A percentile compares a stretch with the other conserved stretches of the same genome.
phyloP scores from a whole-genome alignment of 1,139 yeast species.

The Protomyces inouyei region DNA sequence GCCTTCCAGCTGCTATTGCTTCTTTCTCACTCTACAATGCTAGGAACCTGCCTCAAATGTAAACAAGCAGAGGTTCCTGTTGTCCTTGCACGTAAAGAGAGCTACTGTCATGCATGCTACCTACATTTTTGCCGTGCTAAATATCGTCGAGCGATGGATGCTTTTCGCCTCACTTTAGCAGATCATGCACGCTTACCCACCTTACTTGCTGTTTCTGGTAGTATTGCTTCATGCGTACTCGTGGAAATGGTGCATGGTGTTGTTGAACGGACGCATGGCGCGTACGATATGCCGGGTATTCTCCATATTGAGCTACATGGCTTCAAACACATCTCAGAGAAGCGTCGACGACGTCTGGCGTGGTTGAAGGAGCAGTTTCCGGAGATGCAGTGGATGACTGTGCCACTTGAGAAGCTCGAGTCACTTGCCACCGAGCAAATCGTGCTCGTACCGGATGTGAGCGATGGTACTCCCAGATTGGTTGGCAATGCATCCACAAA shows the following conservation, averaged over 20 bases:
- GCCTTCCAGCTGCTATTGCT: too few relatives aligned
- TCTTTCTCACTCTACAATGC: not conserved
- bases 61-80: not conserved
- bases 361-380: not conserved
- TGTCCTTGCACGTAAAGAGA: slow-evolving; percentile 11
- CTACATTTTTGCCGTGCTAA: slow-evolving; percentile 12
- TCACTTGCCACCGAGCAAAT: not conserved
- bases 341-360: not conserved
- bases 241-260: slow-evolving; percentile 22
- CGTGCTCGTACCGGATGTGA: not conserved
- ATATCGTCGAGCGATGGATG: slow-evolving; percentile 20
- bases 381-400: not conserved
- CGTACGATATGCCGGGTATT: slow-evolving; percentile 9
- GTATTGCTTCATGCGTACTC: slow-evolving; percentile 11
- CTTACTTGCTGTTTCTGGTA: slow-evolving; percentile 20
- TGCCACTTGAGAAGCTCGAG: slow-evolving; percentile 1
- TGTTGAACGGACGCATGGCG: slow-evolving; percentile 11
- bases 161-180: slow-evolving; percentile 8
- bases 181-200: not conserved
- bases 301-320: slow-evolving; percentile 5
- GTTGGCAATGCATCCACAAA: not conserved
- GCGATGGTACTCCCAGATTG: not conserved
- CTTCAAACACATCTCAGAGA: not conserved
- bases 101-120: slow-evolving; percentile 18
- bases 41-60: slow-evolving; percentile 18